phyloP scores from a whole-genome alignment of 306 rosid species.

The Casuarina cunninghamiana region DNA sequence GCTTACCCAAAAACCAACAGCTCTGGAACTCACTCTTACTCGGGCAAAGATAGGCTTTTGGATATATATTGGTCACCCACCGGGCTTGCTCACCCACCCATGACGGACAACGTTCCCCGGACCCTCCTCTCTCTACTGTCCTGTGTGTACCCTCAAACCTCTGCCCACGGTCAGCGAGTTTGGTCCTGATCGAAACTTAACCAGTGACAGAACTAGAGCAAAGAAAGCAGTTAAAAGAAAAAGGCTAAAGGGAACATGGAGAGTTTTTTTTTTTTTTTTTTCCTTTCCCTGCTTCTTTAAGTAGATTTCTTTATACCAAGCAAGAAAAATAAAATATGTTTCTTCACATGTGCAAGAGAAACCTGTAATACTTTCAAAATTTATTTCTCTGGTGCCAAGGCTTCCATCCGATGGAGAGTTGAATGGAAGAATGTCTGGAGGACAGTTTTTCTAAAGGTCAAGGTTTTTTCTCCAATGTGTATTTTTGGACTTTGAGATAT shows the following conservation, averaged over 20 bases:
- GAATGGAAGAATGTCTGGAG: slow-evolving; percentile 33
- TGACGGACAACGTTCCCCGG: slow-evolving; percentile 16
- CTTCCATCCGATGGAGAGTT: slow-evolving; percentile 22
- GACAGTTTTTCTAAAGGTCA: slow-evolving; percentile 8
- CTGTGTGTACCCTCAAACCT: slow-evolving; percentile 26
- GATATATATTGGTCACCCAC: too few relatives aligned
- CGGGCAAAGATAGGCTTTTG: too few relatives aligned
- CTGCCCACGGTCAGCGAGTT: slow-evolving; percentile 49
- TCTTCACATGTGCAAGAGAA: slow-evolving; percentile 1
- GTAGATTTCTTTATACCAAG: slow-evolving; percentile 16
- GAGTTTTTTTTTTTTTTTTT: slow-evolving; percentile 19
- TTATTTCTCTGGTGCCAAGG: neutral
- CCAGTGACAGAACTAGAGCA: slow-evolving; percentile 2
- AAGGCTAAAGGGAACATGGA: slow-evolving; percentile 20
- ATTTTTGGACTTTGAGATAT: slow-evolving; percentile 17
- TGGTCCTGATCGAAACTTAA: slow-evolving; percentile 33
- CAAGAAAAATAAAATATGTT: neutral
- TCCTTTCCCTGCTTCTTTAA: slow-evolving; percentile 1
- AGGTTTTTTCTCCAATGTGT: slow-evolving; percentile 16
- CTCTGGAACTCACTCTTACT: neutral
- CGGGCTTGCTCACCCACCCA: slow-evolving; percentile 17
- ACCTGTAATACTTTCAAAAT: neutral
- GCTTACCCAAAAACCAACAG: slow-evolving; percentile 36
- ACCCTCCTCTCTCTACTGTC: slow-evolving; percentile 22
- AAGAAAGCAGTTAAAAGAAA: slow-evolving; percentile 25